These are phyloP conservation scores for Didymosphaeria variabile DNA, from an alignment of 2,329 filamentous ascomycete genomes.

Conservation along the genomic window DNA sequence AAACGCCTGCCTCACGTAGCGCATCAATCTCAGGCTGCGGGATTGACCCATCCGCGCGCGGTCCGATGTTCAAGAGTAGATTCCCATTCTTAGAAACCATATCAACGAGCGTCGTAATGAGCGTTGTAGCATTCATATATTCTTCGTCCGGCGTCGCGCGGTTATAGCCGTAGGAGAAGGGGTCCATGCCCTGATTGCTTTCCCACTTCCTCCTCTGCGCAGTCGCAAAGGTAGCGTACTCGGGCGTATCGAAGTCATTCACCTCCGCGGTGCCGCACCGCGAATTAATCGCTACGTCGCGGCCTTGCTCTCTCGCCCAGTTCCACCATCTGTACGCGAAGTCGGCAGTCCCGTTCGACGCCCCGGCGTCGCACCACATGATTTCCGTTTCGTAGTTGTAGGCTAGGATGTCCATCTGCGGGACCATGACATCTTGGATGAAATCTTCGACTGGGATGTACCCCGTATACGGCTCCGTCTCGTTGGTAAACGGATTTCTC, in stretches of 20 bases:
- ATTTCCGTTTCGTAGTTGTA: conserved; percentile 52
- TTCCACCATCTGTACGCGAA: conserved; percentile 58
- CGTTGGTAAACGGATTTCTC: conserved; percentile 51
- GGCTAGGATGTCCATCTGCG: conserved; percentile 57
- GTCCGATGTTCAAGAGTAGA: conserved; percentile 65
- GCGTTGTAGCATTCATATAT: conserved; percentile 63
- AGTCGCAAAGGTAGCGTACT: conserved; percentile 62
- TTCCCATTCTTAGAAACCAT: conserved; percentile 66
- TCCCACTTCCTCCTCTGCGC: conserved; percentile 68
- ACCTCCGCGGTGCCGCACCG: conserved; percentile 62
- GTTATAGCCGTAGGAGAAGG: conserved; percentile 68
- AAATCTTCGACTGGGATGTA: conserved; percentile 54
- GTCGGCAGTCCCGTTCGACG: conserved; percentile 53
- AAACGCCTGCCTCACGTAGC: conserved; percentile 61
- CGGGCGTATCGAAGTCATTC: conserved; percentile 68
- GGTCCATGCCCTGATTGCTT: conserved; percentile 62
- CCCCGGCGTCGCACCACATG: conserved; percentile 60
- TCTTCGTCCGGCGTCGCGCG: conserved; percentile 58
- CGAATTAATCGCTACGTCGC: conserved; percentile 65
- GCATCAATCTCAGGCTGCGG: conserved; percentile 58
- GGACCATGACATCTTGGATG: conserved; percentile 53
- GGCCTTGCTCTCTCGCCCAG: conserved; percentile 45
- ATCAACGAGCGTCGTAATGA: conserved; percentile 61
- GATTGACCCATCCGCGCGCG: conserved; percentile 63
- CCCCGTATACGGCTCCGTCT: conserved; percentile 56